phyloP scores from a whole-genome alignment of 805 yeast genomes.

The Saccharomycopsis malanga region DNA sequence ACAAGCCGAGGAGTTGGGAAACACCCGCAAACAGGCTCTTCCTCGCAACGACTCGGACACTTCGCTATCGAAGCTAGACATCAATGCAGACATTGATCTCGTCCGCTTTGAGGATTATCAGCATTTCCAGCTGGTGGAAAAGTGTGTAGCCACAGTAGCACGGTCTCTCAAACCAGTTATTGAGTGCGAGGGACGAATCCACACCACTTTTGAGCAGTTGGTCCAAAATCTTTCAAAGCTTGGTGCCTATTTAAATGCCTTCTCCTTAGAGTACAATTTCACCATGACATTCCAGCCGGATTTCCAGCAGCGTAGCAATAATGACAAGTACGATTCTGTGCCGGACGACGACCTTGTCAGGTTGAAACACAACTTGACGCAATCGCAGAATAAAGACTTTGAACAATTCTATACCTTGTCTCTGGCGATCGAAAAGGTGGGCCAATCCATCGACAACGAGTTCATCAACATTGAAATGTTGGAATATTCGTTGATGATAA shows the following conservation, averaged over 20 bases:
- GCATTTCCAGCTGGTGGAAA: conserved; percentile 15
- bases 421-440: conserved; percentile 66
- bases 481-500: conserved; percentile 30
- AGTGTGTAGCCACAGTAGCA: conserved; percentile 8
- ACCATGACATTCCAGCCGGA: conserved; percentile 22
- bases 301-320: not conserved
- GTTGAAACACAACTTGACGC: conserved; percentile 28
- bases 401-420: conserved; percentile 47
- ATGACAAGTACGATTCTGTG: not conserved
- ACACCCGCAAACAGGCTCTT: not conserved
- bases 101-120: conserved; percentile 19
- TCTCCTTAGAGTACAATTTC: conserved; percentile 41
- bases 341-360: conserved; percentile 20
- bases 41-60: conserved; percentile 4
- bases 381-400: conserved; percentile 29
- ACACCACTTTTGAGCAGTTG: conserved; percentile 39
- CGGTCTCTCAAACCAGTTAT: conserved; percentile 12
- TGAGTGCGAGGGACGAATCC: conserved; percentile 24
- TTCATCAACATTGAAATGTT: conserved; percentile 45
- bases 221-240: conserved; percentile 64
- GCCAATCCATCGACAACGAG: conserved; percentile 76
- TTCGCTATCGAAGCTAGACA: not conserved
- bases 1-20: conserved; percentile 14
- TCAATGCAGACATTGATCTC: conserved; percentile 17
- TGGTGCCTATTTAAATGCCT: conserved; percentile 64